These are phyloP conservation scores for Suhomyces bribrorum DNA, from an alignment of 1,139 yeast genomes.

Conservation along the genomic window DNA sequence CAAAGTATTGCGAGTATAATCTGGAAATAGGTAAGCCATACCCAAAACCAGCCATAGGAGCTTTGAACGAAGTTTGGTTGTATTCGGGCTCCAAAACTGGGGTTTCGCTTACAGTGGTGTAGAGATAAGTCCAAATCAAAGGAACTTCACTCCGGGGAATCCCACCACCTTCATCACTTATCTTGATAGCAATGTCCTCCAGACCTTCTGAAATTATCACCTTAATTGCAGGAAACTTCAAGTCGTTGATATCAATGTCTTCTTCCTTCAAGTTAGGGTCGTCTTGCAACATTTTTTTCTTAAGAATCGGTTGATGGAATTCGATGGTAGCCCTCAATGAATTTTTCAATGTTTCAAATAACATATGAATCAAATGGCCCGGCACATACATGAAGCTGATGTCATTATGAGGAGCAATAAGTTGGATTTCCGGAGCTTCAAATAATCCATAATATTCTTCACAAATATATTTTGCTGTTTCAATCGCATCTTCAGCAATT, in stretches of 20 bases:
- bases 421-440: conserved; percentile 78
- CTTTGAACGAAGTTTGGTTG: conserved; percentile 62
- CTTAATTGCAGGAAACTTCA: conserved; percentile 79
- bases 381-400: conserved; percentile 85
- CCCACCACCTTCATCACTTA: conserved; percentile 94
- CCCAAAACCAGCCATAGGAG: conserved; percentile 95
- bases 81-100: conserved; percentile 66
- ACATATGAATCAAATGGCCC: conserved; percentile 85
- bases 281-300: conserved; percentile 39
- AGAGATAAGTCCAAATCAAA: conserved; percentile 86
- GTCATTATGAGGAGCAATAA: conserved; percentile 67
- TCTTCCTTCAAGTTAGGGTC: conserved; percentile 46
- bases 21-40: conserved; percentile 88
- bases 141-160: conserved; percentile 85
- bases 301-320: conserved; percentile 53
- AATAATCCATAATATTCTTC: conserved; percentile 83
- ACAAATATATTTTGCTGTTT: conserved; percentile 82
- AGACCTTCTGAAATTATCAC: conserved; percentile 89
- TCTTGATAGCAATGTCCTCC: conserved; percentile 90
- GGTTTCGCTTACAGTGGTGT: conserved; percentile 80
- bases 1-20: conserved; percentile 84
- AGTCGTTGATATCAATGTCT: conserved; percentile 58
- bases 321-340: conserved; percentile 85
- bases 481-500: conserved; percentile 81
- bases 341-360: conserved; percentile 82